Conservation (phyloP, 805 yeast species). For the Priceomyces medius region DNA sequence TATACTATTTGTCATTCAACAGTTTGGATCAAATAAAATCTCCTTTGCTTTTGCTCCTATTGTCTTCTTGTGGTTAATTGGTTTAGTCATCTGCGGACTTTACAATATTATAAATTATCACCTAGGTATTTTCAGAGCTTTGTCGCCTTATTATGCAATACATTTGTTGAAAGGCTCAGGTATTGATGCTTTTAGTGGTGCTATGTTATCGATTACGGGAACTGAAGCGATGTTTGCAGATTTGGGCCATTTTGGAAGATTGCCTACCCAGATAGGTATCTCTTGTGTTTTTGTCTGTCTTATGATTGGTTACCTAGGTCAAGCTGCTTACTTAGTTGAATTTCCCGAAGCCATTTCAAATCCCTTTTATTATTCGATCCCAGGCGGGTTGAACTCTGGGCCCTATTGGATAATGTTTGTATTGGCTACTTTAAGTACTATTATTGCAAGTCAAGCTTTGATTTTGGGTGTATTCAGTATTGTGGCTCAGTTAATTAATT, state of each 20-base stretch:
- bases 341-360: slow-evolving; percentile 41
- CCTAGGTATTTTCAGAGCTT: slow-evolving; percentile 46
- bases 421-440: slow-evolving; percentile 52
- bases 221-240: slow-evolving; percentile 67
- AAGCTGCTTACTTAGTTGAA: slow-evolving; percentile 47
- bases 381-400: slow-evolving; percentile 46
- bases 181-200: slow-evolving; percentile 47
- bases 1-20: slow-evolving; percentile 46
- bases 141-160: slow-evolving; percentile 54
- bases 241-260: slow-evolving; percentile 53
- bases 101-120: slow-evolving; percentile 40
- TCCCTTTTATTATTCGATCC: slow-evolving; percentile 50
- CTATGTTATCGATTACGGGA: slow-evolving; percentile 58
- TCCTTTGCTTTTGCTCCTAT: slow-evolving; percentile 55
- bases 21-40: slow-evolving; percentile 50
- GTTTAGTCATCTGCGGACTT: slow-evolving; percentile 46
- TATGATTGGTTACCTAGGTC: slow-evolving; percentile 56
- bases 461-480: slow-evolving; percentile 57
- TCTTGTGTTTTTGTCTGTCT: slow-evolving; percentile 53
- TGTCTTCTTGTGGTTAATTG: slow-evolving; percentile 49
- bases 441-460: slow-evolving; percentile 62
- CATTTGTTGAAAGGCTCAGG: slow-evolving; percentile 39
- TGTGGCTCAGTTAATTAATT: slow-evolving; percentile 49
- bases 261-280: slow-evolving; percentile 50
- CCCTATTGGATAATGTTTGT: slow-evolving; percentile 53